These are phyloP conservation scores for Przewalskia tangutica DNA, from an alignment of 257 asterid species.

Conservation along the genomic window DNA sequence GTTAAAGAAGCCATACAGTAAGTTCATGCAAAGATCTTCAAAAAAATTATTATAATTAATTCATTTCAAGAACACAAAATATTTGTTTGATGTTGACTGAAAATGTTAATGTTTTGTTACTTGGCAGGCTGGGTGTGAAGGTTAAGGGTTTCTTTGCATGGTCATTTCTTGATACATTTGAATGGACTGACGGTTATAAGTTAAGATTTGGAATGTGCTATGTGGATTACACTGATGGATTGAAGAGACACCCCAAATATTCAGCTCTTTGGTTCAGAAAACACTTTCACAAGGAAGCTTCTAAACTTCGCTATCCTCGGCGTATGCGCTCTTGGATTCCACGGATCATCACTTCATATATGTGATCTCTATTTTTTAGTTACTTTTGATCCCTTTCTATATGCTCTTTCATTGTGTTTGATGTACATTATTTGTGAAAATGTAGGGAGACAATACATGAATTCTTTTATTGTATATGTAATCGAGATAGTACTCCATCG, in stretches of 20 bases:
- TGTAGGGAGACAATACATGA: no score
- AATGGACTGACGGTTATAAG: conserved; percentile 22
- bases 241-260: conserved; percentile 20
- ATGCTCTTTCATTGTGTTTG: no score
- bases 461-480: no score
- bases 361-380: not conserved
- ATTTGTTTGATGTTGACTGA: not conserved
- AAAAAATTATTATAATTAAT: not conserved
- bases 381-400: not conserved
- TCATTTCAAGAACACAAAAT: not conserved
- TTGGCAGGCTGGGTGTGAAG: conserved; percentile 30
- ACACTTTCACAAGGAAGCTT: not conserved
- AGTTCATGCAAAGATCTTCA: not conserved
- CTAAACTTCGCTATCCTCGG: not conserved
- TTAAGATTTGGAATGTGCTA: conserved; percentile 29
- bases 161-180: conserved; percentile 33
- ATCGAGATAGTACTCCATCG: no score
- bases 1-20: conserved; percentile 26
- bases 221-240: conserved; percentile 19
- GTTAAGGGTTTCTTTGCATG: conserved; percentile 36
- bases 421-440: no score
- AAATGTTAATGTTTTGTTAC: not conserved
- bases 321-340: not conserved
- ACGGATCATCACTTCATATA: not conserved
- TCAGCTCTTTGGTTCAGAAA: conserved; percentile 36